Percentiles rank a stretch among this genome's conserved stretches.
Evolutionary conservation across 129 eudicot species (phyloP).

Genomic region (Daucus carota): DNA sequence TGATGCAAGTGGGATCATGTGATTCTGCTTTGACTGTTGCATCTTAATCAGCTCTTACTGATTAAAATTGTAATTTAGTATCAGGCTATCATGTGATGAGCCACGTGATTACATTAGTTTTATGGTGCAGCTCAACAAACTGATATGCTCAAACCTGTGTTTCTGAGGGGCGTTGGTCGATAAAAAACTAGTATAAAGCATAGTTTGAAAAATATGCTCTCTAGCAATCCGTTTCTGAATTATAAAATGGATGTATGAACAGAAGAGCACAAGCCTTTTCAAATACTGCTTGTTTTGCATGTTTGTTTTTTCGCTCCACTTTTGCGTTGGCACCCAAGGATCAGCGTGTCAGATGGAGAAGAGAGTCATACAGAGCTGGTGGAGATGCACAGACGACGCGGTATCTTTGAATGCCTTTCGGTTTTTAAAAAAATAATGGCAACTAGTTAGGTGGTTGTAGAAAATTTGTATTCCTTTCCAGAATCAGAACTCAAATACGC

Average conservation of each 20-base stretch:
- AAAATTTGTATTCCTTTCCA: not conserved
- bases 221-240: not conserved
- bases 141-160: not conserved
- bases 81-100: constrained; percentile 29
- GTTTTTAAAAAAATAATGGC: not conserved
- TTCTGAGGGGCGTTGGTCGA: not conserved
- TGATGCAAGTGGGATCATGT: constrained; percentile 56
- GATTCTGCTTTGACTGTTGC: constrained; percentile 53
- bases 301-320: not conserved
- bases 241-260: not conserved
- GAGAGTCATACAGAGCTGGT: not conserved
- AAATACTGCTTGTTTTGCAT: not conserved
- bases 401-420: not conserved
- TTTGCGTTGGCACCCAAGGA: not conserved
- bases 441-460: not conserved
- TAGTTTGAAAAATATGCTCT: constrained; percentile 2
- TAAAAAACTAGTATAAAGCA: constrained; percentile 2
- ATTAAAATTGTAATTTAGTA: not conserved
- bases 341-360: not conserved
- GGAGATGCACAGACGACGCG: not conserved
- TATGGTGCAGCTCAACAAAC: constrained; percentile 1
- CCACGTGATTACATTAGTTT: constrained; percentile 4
- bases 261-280: not conserved
- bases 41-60: constrained; percentile 4
- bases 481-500: not conserved